A percentile compares a stretch with the other conserved stretches of the same genome.
Conservation (phyloP, 495 filamentous ascomycete species). For the Penicillium atrosanguineum region DNA sequence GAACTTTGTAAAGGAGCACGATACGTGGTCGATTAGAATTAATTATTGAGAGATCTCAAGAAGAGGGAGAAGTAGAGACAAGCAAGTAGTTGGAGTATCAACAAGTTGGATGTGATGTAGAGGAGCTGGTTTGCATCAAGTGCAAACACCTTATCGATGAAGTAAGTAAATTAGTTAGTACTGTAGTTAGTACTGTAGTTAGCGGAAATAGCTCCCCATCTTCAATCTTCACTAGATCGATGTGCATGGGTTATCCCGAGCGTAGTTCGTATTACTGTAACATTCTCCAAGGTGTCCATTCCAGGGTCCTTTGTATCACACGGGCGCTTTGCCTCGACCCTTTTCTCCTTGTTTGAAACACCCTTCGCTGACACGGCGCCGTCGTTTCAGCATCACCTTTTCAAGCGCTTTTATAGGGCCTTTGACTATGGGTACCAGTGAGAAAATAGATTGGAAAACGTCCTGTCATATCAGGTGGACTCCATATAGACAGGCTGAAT, state of each 20-base stretch:
- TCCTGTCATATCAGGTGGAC: not conserved
- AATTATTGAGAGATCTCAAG: not conserved
- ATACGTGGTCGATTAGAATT: not conserved
- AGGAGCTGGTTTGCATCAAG: slow-evolving; percentile 18
- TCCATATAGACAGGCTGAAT: not conserved
- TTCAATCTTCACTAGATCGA: not conserved
- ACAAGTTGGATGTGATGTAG: not conserved
- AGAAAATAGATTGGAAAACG: slow-evolving; percentile 1
- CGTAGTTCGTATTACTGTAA: not conserved
- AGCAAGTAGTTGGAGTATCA: not conserved
- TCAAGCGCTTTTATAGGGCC: not conserved
- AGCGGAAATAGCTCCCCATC: too few species aligned
- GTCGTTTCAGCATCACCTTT: slow-evolving; percentile 6
- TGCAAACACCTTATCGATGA: slow-evolving; percentile 23
- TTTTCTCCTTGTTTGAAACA: slow-evolving; percentile 6
- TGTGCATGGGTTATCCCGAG: not conserved
- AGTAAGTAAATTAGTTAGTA: too few species aligned
- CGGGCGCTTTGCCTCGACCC: not conserved
- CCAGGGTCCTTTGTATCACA: not conserved
- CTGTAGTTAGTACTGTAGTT: too few species aligned
- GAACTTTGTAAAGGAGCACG: not conserved
- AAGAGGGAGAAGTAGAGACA: not conserved
- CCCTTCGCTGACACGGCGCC: slow-evolving; percentile 2
- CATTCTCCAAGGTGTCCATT: not conserved
- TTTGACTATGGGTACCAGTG: not conserved